Evolutionary conservation across 352 stramenopile species (phyloP).

Genomic region (Pythium chondricola): DNA sequence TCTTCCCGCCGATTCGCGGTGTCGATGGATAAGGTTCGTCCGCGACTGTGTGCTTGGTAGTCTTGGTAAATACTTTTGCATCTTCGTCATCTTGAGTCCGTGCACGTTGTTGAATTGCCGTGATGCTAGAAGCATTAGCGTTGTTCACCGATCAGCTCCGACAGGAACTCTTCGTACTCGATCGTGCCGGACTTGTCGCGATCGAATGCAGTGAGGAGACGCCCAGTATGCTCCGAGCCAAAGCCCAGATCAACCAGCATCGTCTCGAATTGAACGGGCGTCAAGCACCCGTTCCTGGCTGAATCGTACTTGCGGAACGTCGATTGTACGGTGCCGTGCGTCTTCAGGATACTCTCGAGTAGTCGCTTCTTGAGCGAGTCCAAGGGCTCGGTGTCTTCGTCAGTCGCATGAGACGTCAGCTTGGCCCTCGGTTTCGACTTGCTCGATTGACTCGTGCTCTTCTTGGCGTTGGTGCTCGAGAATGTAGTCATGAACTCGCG

Average conservation of each 20-base stretch:
- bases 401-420: constrained; percentile 6
- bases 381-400: background rate
- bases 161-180: constrained; percentile 49
- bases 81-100: no score
- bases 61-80: no score
- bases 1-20: constrained; percentile 40
- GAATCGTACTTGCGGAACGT: constrained; percentile 50
- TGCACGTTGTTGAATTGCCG: background rate
- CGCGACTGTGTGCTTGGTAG: no score
- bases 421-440: constrained; percentile 4
- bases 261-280: constrained; percentile 36
- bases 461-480: constrained; percentile 19
- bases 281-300: constrained; percentile 28
- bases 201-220: constrained; percentile 34
- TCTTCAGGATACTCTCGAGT: constrained; percentile 29
- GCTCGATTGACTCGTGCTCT: constrained; percentile 11
- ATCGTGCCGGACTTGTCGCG: constrained; percentile 39
- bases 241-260: constrained; percentile 32
- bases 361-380: constrained; percentile 34
- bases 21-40: constrained; percentile 27
- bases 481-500: constrained; percentile 60
- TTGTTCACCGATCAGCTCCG: background rate
- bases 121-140: background rate
- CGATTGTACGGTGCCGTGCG: constrained; percentile 41
- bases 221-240: constrained; percentile 21